Conservation (phyloP, 176 grass and related monocot species). For the Guadua angustifolia region DNA sequence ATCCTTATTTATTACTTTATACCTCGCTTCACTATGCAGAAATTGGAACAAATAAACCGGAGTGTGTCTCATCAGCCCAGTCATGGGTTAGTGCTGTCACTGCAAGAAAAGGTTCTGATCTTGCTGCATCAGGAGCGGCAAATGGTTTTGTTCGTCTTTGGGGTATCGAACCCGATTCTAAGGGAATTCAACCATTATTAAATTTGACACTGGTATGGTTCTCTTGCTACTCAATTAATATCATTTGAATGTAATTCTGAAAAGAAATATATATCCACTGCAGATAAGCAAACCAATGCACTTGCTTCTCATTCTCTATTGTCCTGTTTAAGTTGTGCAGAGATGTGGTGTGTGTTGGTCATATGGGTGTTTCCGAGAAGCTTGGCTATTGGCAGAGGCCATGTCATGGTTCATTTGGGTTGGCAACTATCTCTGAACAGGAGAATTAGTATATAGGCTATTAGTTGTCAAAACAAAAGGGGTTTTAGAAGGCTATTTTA, state of each 20-base stretch:
- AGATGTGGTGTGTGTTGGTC: not conserved
- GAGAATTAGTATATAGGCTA: not conserved
- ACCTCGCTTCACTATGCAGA: slow-evolving; percentile 49
- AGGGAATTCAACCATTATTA: slow-evolving; percentile 66
- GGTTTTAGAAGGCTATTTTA: not conserved
- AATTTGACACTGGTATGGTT: slow-evolving; percentile 60
- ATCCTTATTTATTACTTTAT: slow-evolving; percentile 5
- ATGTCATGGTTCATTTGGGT: not conserved
- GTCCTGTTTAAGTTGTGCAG: not conserved
- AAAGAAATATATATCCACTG: not conserved
- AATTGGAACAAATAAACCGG: slow-evolving; percentile 47
- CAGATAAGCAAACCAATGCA: not conserved
- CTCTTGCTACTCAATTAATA: slow-evolving; percentile 14
- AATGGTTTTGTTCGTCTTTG: slow-evolving; percentile 77
- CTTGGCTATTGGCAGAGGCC: not conserved
- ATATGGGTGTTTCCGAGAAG: not conserved
- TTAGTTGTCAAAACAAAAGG: not conserved
- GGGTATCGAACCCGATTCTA: slow-evolving; percentile 70
- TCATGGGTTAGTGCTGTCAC: slow-evolving; percentile 82
- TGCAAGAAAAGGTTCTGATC: slow-evolving; percentile 75
- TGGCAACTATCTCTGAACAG: not conserved
- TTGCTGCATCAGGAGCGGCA: slow-evolving; percentile 83
- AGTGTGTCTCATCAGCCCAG: slow-evolving; percentile 55
- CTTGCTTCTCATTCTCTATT: not conserved
- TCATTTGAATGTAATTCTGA: not conserved